Conservation (phyloP, 257 asterid species). For the Solanum rostratum region DNA sequence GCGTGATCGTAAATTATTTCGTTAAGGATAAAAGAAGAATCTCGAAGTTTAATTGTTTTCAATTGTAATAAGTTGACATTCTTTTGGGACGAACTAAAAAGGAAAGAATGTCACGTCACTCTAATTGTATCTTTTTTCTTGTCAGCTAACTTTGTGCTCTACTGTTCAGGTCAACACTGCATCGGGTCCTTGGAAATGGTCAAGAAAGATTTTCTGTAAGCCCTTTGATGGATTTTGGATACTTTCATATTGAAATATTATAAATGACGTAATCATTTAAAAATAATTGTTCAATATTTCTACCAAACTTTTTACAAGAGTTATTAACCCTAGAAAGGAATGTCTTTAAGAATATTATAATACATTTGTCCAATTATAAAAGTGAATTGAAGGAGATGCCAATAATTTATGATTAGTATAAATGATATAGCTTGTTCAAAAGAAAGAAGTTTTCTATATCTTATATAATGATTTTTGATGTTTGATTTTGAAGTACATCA, state of each 20-base stretch:
- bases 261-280: neutral
- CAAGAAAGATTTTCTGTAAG: conserved; percentile 88
- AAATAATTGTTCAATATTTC: neutral
- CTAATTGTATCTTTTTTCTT: neutral
- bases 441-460: neutral
- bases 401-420: neutral
- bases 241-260: neutral
- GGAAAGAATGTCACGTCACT: neutral
- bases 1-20: too few species aligned
- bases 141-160: neutral
- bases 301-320: neutral
- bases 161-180: conserved; percentile 72
- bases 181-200: conserved; percentile 73
- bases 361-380: neutral
- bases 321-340: neutral
- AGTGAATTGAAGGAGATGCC: neutral
- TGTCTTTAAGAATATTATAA: neutral
- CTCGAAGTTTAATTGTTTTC: too few species aligned
- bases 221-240: conserved; percentile 2
- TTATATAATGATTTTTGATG: neutral
- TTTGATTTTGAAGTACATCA: neutral
- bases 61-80: too few species aligned
- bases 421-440: neutral
- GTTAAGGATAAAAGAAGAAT: too few species aligned
- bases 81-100: too few species aligned